Percentiles rank a stretch among this genome's conserved stretches.
These are phyloP conservation scores for Calvatia gigantea DNA, from an alignment of 768 basidiomycete species.

Conservation along the genomic window DNA sequence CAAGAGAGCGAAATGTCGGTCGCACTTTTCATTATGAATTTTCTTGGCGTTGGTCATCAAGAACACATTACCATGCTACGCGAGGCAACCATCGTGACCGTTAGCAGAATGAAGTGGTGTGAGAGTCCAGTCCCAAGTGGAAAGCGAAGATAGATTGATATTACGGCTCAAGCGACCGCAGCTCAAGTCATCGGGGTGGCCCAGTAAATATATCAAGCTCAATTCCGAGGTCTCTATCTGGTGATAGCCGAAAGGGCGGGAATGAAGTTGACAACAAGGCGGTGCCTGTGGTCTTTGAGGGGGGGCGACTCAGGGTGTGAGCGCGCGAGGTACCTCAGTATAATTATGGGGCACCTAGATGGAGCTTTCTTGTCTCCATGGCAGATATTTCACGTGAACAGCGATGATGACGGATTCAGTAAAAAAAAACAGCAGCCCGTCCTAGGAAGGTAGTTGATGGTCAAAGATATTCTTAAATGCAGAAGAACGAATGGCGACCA, in stretches of 20 bases:
- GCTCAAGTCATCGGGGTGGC: not conserved
- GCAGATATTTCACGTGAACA: conserved; percentile 4
- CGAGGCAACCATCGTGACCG: not conserved
- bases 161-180: not conserved
- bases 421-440: not conserved
- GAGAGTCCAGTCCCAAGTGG: not conserved
- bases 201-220: not conserved
- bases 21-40: too few species aligned
- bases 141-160: not conserved
- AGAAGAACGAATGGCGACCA: too few species aligned
- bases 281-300: not conserved
- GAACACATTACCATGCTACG: not conserved
- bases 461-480: not conserved
- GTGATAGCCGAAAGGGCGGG: not conserved
- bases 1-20: not conserved
- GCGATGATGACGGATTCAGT: conserved; percentile 1
- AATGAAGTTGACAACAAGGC: not conserved
- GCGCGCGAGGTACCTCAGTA: not conserved
- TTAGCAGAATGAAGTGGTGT: not conserved
- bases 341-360: not conserved
- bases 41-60: not conserved
- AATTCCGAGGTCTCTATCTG: not conserved
- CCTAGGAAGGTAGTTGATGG: not conserved
- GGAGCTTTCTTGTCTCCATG: not conserved
- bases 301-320: not conserved